Percentiles rank a stretch among this genome's conserved stretches.
These are phyloP conservation scores for Pezicula neosporulosa DNA, from an alignment of 2,329 filamentous ascomycete species.

Conservation along the genomic window DNA sequence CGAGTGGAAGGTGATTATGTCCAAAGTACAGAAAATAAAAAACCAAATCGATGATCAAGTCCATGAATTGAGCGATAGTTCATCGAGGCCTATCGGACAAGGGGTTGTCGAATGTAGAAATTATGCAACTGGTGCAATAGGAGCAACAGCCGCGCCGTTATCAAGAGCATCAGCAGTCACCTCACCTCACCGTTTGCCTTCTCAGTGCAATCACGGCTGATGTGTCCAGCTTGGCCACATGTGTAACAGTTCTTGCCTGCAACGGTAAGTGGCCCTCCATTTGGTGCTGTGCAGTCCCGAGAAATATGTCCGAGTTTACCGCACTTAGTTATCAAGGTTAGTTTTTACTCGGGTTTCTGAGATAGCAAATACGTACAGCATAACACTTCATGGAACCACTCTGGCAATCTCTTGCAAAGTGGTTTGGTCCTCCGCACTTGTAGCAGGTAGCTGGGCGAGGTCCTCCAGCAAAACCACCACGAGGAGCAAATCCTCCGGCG, in stretches of 20 bases:
- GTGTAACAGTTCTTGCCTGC: conserved; percentile 98
- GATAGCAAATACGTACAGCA: conserved; percentile 30
- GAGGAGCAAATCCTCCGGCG: conserved; percentile 56
- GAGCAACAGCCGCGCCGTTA: conserved; percentile 32
- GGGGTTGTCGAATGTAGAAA: conserved; percentile 19
- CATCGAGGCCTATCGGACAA: conserved; percentile 28
- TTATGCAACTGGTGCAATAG: conserved; percentile 42
- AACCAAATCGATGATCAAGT: conserved; percentile 24
- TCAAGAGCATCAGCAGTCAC: conserved; percentile 28
- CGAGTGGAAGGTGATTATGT: conserved; percentile 23
- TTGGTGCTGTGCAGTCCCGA: conserved; percentile 91
- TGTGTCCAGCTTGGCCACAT: conserved; percentile 93
- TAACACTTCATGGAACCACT: conserved; percentile 50
- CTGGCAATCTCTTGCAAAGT: conserved; percentile 90
- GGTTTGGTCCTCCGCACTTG: conserved; percentile 84
- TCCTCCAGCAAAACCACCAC: conserved; percentile 72
- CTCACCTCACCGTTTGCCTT: conserved; percentile 52
- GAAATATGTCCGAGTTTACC: conserved; percentile 57
- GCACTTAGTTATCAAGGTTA: conserved; percentile 45
- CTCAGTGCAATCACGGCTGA: conserved; percentile 90
- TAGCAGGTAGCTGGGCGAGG: conserved; percentile 69
- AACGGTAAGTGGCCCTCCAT: conserved; percentile 92
- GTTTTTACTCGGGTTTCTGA: conserved; percentile 47
- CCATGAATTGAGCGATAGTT: conserved; percentile 24
- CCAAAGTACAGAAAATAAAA: conserved; percentile 25